Conservation (phyloP, 75 land plant species). For the Cryptomeria japonica region DNA sequence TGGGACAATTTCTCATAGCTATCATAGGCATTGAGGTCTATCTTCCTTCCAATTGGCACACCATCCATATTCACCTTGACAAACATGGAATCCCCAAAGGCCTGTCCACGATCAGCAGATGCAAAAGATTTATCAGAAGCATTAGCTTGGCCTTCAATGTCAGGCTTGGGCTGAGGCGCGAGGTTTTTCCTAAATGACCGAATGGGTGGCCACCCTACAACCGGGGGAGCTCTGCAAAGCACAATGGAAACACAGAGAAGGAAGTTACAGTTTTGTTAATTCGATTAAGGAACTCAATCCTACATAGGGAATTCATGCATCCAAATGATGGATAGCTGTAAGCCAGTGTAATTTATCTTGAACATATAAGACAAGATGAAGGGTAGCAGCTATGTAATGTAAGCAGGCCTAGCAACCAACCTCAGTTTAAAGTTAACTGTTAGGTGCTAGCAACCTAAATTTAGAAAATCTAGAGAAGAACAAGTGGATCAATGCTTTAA, state of each 20-base stretch:
- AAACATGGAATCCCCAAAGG: constrained; percentile 24
- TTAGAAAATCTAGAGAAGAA: neutral
- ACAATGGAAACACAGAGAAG: neutral
- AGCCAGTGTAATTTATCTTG: neutral
- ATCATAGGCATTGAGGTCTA: constrained; percentile 50
- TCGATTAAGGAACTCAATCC: neutral
- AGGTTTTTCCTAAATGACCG: constrained; percentile 45
- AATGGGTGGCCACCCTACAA: constrained; percentile 74
- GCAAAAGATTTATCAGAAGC: constrained; percentile 28
- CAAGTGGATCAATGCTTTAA: neutral
- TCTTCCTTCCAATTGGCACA: constrained; percentile 55
- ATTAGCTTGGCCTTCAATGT: constrained; percentile 12
- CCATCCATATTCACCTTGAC: constrained; percentile 80
- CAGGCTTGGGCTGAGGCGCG: constrained; percentile 13
- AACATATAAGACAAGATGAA: neutral
- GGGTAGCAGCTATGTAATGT: neutral
- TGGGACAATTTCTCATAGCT: constrained; percentile 43
- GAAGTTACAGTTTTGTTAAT: neutral
- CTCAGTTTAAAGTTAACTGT: neutral
- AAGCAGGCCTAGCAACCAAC: neutral
- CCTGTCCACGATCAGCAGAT: constrained; percentile 12
- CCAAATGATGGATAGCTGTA: neutral
- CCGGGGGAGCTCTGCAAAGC: constrained; percentile 19
- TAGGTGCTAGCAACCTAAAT: neutral
- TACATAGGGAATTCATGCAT: neutral